Base-by-base conservation (phyloP, 805 yeast species). In the Cyberlindnera xishuangbannaensis region DNA sequence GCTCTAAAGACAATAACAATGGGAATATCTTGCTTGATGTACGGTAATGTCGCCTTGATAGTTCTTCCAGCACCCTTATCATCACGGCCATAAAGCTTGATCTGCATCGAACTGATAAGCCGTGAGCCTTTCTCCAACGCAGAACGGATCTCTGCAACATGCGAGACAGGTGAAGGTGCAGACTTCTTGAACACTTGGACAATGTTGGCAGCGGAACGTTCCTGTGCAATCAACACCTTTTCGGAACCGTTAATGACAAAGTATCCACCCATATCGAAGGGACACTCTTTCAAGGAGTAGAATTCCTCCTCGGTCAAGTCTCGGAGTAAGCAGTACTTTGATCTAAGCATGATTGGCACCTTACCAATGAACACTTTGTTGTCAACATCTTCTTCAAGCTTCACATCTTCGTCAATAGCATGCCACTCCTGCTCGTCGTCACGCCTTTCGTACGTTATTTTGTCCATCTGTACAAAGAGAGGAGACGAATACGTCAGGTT, bases 261-360 rank as follows among this genome's bases (percentile, higher is more conserved):
- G 62, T 92, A 92, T 43, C 99, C 99, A 61, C 99, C 99, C 94
- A 92, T 95, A 71, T 92, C 99, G 62, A 85, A 92, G 20, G 98
- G 98, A 65, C 99, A 92, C 64, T 92, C 99, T 62, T 92, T 88
- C 56, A 92, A 74, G 51, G 87, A 95, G 63, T 88, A 92, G 53
- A 88, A 75, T 62, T 92, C 98, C 48, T 84, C 86, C 50, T 92
- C 97, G 7, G 85, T 78, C 47, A 92, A 72, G 41, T 84, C 95
- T 54, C 86, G 75, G 51, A 92, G 72, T 66, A 88, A 78, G 75
- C 99, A 92, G 56, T 86, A 92, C 67, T 86, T 90, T 36, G 97
- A 90, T 53, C 96, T 76, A 50, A 92, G 72, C 99, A 92, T 92
- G 60, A 92, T 87, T 32, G 99, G 99, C 41, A 92, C 95, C 59